Evolutionary conservation across 75 land plant species (phyloP).

Genomic region (Pinus albicaulis): DNA sequence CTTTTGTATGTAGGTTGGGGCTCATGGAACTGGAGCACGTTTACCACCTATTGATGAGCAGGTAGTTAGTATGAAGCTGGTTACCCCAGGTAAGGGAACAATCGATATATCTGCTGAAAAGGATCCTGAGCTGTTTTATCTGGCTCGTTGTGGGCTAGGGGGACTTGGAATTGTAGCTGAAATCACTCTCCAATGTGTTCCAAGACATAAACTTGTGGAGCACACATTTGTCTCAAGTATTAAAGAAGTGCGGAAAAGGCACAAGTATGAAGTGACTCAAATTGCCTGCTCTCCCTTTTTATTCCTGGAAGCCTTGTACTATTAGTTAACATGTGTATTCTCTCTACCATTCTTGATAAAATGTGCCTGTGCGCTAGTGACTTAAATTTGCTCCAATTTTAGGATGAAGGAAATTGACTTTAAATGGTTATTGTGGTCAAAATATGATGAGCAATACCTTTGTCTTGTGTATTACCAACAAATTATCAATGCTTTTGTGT

Average conservation of each 20-base stretch:
- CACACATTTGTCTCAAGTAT: conserved; percentile 80
- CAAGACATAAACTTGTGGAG: conserved; percentile 85
- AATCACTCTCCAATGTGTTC: conserved; percentile 95
- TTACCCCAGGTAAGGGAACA: conserved; percentile 92
- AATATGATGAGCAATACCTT: neutral
- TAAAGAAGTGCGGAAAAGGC: conserved; percentile 86
- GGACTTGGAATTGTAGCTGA: conserved; percentile 98
- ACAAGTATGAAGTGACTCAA: conserved; percentile 60
- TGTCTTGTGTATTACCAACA: too few relatives aligned
- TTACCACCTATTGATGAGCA: conserved; percentile 99
- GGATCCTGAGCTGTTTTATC: conserved; percentile 94
- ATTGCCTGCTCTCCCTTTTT: too few relatives aligned
- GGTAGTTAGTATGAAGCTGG: conserved; percentile 85
- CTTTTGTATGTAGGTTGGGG: conserved; percentile 79
- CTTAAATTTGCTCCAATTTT: neutral
- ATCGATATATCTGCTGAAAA: conserved; percentile 85
- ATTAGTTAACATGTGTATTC: neutral
- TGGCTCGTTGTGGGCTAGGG: conserved; percentile 98
- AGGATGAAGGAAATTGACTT: neutral
- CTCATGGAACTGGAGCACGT: conserved; percentile 98
- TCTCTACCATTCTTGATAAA: neutral
- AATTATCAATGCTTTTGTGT: too few relatives aligned
- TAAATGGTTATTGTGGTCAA: neutral
- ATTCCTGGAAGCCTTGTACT: neutral
- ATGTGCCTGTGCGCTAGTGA: neutral